Base-by-base conservation (phyloP, 2,329 filamentous ascomycete genomes). In the Pseudogymnoascus sp. region DNA sequence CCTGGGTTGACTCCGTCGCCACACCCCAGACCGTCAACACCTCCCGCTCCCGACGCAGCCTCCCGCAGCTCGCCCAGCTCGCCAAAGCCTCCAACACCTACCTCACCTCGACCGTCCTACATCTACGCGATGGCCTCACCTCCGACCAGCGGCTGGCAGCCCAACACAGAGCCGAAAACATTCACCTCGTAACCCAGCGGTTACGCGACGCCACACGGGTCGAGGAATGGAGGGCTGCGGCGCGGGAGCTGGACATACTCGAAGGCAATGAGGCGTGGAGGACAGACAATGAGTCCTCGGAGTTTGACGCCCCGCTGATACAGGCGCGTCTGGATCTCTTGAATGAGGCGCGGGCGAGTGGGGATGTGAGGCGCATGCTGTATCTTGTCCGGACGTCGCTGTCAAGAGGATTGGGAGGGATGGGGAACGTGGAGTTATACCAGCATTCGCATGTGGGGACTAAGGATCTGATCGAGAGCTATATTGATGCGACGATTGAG, bases 211-310 rank as follows among this genome's bases (percentile, higher is more conserved):
- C 91, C 65, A 82, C 84, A 64, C 84, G 84, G 1, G 82, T 87
- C 68, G 77, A 82, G 60, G 85, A 92, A 72, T 97, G 93, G 91
- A 83, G 87, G 68, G 78, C 78, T 14, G 89, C 90, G 8, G 93
- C 93, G 2, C 81, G 81, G 46, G 88, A 93, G 71, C 83, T 97
- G 46, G 93, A 97, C 72, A 74, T 81, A 8, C 78, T 96, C 12
- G 91, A 96, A 73, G 87, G 87, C 53, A 91, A 93, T 71, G 87
- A 93, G 68, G 77, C 79, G 28, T 96, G 93, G 93, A 96, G 96
- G 73, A 73, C 71, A 1, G 53, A 59, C 11, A 37, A 59, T 35
- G 75, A 28, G 14, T 70, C 68, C n/a, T 35, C 65, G 3, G 80
- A 84, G 60, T 85, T 82, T n/a, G 85, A 93, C 70, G 82, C 85